Percentiles rank a stretch among this genome's conserved stretches.
Evolutionary conservation across 75 land plant species (phyloP).

Genomic region (Selaginella tamariscina): DNA sequence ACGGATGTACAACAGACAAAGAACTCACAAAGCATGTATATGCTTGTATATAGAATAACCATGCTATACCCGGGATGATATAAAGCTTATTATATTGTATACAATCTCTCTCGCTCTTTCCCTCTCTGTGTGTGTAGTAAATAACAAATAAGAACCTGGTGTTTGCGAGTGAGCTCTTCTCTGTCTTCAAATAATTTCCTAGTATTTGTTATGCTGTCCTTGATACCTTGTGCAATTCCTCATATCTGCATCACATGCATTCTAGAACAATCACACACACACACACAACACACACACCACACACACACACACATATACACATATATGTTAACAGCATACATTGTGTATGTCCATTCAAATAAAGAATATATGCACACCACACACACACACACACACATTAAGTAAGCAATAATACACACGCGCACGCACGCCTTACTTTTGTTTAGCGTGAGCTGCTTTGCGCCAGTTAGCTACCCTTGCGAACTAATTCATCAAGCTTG

Average conservation of each 20-base stretch:
- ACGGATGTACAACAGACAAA: not conserved
- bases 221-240: not conserved
- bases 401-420: not conserved
- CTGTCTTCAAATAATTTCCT: not conserved
- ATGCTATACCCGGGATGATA: too few species aligned
- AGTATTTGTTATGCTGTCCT: not conserved
- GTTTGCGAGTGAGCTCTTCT: not conserved
- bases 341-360: too few species aligned
- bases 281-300: too few species aligned
- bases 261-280: not conserved
- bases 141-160: too few species aligned
- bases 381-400: not conserved
- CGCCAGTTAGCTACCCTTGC: slow-evolving; percentile 7
- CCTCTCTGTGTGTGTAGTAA: too few species aligned
- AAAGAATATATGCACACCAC: too few species aligned
- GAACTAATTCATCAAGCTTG: slow-evolving; percentile 15
- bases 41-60: not conserved
- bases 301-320: too few species aligned
- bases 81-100: too few species aligned
- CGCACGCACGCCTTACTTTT: slow-evolving; percentile 1
- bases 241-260: not conserved
- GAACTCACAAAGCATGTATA: not conserved
- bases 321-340: too few species aligned
- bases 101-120: slow-evolving; percentile 4
- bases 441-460: slow-evolving; percentile 8